Percentiles rank a stretch among this genome's conserved stretches.
phyloP scores from a whole-genome alignment of 805 yeast species.

The Wickerhamomyces alni region DNA sequence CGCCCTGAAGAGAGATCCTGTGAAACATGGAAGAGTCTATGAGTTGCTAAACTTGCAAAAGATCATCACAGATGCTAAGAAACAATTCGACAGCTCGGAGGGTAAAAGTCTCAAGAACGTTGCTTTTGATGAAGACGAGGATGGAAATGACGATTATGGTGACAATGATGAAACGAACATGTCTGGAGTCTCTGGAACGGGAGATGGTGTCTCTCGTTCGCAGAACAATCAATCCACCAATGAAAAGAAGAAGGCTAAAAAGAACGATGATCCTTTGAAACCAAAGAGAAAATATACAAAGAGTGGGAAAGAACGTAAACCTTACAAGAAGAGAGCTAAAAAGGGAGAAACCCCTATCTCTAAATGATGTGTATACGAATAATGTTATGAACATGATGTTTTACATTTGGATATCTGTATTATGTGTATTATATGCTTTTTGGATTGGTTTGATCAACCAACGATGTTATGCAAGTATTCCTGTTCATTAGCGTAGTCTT shows the following conservation, averaged over 20 bases:
- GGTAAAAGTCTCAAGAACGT: slow-evolving; percentile 31
- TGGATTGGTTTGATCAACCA: slow-evolving; percentile 1
- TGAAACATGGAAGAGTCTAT: slow-evolving; percentile 63
- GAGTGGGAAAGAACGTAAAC: slow-evolving; percentile 27
- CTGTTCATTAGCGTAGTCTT: slow-evolving; percentile 16
- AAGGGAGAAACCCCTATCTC: slow-evolving; percentile 13
- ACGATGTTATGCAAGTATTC: slow-evolving; percentile 17
- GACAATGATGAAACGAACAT: slow-evolving; percentile 24
- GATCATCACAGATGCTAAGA: slow-evolving; percentile 59
- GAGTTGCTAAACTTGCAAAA: slow-evolving; percentile 56
- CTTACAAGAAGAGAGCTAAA: slow-evolving; percentile 26
- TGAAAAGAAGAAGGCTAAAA: slow-evolving; percentile 3
- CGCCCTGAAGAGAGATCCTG: slow-evolving; percentile 59
- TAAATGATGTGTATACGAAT: background rate
- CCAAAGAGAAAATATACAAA: slow-evolving; percentile 25
- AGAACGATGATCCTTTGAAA: slow-evolving; percentile 16
- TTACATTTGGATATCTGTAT: too few species aligned
- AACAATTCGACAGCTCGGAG: slow-evolving; percentile 60
- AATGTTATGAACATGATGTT: too few species aligned
- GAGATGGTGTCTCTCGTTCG: slow-evolving; percentile 1
- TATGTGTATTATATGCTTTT: background rate
- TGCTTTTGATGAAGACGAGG: slow-evolving; percentile 22
- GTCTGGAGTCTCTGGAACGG: slow-evolving; percentile 11
- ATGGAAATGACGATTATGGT: slow-evolving; percentile 19
- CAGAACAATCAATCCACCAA: slow-evolving; percentile 2